Conservation (phyloP, 805 yeast genomes). For the Barnettozyma pratensis region DNA sequence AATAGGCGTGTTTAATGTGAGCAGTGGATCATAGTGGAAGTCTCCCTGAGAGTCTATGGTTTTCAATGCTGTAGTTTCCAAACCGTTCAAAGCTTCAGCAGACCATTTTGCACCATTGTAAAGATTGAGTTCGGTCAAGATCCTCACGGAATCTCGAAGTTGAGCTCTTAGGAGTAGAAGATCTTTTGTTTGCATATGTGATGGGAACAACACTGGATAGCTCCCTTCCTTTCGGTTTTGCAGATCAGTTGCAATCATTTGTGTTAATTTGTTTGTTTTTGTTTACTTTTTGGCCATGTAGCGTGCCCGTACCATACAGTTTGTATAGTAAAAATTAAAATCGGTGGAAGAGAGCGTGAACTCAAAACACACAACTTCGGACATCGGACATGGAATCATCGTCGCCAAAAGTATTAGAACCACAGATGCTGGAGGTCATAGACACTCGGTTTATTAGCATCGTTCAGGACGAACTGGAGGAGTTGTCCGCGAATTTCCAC, state of each 20-base stretch:
- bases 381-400: not conserved
- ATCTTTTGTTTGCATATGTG: conserved; percentile 1
- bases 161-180: conserved; percentile 18
- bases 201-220: too few relatives aligned
- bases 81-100: conserved; percentile 72
- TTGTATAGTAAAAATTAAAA: too few relatives aligned
- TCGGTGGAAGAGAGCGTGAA: not conserved
- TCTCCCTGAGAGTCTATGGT: conserved; percentile 7
- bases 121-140: conserved; percentile 53
- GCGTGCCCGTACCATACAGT: too few relatives aligned
- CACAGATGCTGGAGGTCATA: not conserved
- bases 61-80: conserved; percentile 7
- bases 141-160: conserved; percentile 36
- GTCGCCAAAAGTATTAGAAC: not conserved
- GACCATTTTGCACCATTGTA: conserved; percentile 78
- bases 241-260: too few relatives aligned
- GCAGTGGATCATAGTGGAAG: conserved; percentile 1
- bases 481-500: conserved; percentile 9
- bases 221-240: too few relatives aligned
- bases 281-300: too few relatives aligned
- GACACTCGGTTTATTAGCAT: conserved; percentile 1
- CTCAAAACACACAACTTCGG: not conserved
- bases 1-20: not conserved
- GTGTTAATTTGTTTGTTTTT: too few relatives aligned
- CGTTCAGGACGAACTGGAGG: conserved; percentile 9